Evolutionary conservation across 106 monocot species (phyloP), one percentile per base, ranked within the genome.

Genomic region (Apostasia shenzhenica): DNA sequence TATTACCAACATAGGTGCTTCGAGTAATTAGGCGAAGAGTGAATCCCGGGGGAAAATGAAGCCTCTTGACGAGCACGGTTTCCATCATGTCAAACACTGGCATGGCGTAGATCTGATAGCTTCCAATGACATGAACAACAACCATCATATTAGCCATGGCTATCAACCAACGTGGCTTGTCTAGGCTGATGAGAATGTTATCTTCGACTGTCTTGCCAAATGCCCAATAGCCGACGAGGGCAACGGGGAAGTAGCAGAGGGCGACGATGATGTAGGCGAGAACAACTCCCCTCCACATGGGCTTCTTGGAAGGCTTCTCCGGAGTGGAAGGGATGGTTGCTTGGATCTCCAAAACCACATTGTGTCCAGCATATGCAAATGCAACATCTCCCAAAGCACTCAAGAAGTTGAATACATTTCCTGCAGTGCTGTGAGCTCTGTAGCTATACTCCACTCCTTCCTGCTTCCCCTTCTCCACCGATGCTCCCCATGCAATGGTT

Each of bases 91-190:
- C 82, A 48, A 83, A 78, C 2, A 78, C 82, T 0, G 78, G 77
- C 80, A 84, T 80, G 14, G 84, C 80, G 57, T 73, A 80, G 11
- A 80, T 66, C 79, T 80, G 80, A 70, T 80, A 80, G 26, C 80
- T 80, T 39, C 80, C 80, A 4, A 80, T 80, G 52, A 80, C 80
- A 52, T 80, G 80, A 48, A 80, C 43, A 6, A 75, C 80, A 9
- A 80, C 80, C 48, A 80, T 63, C 59, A 80, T 57, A 45, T 80
- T 80, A 3, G 80, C 80, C 69, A 39, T 14, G 6, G 80, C 80
- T 4, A 80, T 80, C 51, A 80, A 39, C 80, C 80, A 80, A n/a
- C 66, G 62, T 2, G 80, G 80, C 64, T 74, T 74, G 11, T 65
- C 44, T 10, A 80, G 56, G 6, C 64, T 70, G 14, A 70, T 40